phyloP scores from a whole-genome alignment of 2,329 filamentous ascomycete species.

The Didymella keratinophila region DNA sequence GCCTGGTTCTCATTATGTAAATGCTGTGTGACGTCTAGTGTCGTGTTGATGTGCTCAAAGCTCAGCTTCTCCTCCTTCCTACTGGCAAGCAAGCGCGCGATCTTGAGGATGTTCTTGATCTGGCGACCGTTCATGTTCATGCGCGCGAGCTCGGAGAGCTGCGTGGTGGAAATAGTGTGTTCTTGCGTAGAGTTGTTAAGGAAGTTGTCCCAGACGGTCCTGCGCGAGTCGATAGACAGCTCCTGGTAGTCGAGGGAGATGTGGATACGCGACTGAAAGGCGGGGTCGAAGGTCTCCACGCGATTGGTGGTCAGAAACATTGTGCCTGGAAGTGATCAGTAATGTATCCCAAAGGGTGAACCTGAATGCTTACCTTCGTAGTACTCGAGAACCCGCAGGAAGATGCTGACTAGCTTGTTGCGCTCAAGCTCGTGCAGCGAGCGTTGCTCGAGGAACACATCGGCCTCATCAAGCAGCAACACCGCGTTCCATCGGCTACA shows the following conservation, averaged over 20 bases:
- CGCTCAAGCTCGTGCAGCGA: slow-evolving; percentile 41
- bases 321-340: slow-evolving; percentile 7
- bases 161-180: slow-evolving; percentile 30
- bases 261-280: slow-evolving; percentile 46
- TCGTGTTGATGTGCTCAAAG: slow-evolving; percentile 43
- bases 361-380: slow-evolving; percentile 38
- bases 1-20: slow-evolving; percentile 49
- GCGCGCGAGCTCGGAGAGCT: slow-evolving; percentile 51
- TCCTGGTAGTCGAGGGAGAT: slow-evolving; percentile 41
- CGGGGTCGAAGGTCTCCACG: slow-evolving; percentile 42
- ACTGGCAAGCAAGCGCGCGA: slow-evolving; percentile 37
- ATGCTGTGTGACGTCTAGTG: slow-evolving; percentile 52
- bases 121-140: slow-evolving; percentile 60
- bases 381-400: slow-evolving; percentile 46
- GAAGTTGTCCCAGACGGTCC: slow-evolving; percentile 44
- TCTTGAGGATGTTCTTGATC: slow-evolving; percentile 58
- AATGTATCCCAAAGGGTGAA: not conserved
- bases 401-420: slow-evolving; percentile 52
- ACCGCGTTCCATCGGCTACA: slow-evolving; percentile 61
- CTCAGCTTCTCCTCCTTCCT: slow-evolving; percentile 38
- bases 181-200: slow-evolving; percentile 26
- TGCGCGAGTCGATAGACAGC: slow-evolving; percentile 32
- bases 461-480: slow-evolving; percentile 66
- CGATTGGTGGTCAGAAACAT: slow-evolving; percentile 49
- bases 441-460: slow-evolving; percentile 66